Conservation (phyloP, 441 rosid genomes). For the Viola pubescens region DNA sequence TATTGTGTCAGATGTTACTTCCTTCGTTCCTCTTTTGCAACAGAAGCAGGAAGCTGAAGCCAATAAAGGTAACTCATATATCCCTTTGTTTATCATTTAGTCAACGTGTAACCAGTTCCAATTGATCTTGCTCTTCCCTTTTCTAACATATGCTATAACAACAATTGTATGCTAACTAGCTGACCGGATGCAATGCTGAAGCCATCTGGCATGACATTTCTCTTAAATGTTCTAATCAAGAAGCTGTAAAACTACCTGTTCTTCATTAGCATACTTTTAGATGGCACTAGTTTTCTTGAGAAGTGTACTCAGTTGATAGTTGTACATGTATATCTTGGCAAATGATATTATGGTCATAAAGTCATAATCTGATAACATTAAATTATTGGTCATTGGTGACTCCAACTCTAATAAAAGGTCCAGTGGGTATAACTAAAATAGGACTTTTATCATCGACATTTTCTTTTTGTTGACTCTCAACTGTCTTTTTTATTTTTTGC, state of each 20-base stretch:
- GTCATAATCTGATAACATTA: background rate
- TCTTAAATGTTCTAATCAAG: background rate
- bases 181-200: background rate
- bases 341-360: background rate
- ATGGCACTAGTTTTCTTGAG: too few species aligned
- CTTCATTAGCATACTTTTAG: background rate
- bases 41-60: constrained; percentile 63
- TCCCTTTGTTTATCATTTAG: background rate
- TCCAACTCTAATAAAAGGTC: background rate
- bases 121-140: background rate
- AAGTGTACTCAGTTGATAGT: too few species aligned
- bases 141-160: background rate
- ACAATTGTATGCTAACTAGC: background rate
- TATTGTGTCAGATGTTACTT: constrained; percentile 68
- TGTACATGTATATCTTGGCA: too few species aligned
- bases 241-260: background rate
- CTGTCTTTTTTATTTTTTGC: background rate
- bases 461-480: background rate
- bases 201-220: background rate
- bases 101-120: background rate
- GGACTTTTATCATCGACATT: background rate
- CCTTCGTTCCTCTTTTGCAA: constrained; percentile 79
- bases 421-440: background rate
- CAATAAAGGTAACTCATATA: constrained; percentile 42
- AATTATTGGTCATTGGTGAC: background rate